These are phyloP conservation scores for Allomyces macrogynus DNA, from an alignment of 192 early-diverging fungal species.

Conservation along the genomic window DNA sequence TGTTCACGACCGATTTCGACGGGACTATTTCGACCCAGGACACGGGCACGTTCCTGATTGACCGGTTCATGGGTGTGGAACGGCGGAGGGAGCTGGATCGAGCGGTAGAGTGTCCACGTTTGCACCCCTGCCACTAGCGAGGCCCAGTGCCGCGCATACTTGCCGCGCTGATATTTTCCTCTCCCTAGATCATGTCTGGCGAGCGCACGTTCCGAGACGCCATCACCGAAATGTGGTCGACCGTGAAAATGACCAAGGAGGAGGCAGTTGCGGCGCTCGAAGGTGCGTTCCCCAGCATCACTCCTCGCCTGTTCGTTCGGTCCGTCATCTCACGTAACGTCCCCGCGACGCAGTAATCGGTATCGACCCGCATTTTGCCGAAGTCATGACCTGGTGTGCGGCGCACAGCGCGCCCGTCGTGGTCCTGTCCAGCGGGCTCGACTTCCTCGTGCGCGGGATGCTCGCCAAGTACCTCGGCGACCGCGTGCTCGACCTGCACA, in stretches of 20 bases:
- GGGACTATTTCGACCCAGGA: conserved; percentile 13
- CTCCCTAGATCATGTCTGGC: neutral
- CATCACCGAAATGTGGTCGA: neutral
- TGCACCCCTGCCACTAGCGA: no score
- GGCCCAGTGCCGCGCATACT: no score
- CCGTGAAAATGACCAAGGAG: neutral
- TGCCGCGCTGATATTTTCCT: neutral
- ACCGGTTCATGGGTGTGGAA: conserved; percentile 15
- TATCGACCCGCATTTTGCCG: neutral
- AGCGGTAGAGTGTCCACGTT: no score
- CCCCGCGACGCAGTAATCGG: neutral
- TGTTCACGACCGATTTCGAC: neutral
- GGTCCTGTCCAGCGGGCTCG: neutral
- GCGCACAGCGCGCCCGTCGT: no score
- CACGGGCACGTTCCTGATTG: conserved; percentile 26
- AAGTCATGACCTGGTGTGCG: no score
- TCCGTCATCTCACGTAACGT: neutral
- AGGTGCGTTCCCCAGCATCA: neutral
- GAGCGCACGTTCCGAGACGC: neutral
- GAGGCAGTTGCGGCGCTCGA: neutral
- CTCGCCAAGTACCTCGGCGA: neutral
- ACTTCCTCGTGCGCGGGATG: neutral
- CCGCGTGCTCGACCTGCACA: neutral
- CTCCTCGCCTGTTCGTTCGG: neutral
- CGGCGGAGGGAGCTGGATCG: conserved; percentile 3